Percentiles rank a stretch among this genome's conserved stretches.
These are phyloP conservation scores for Neolecta irregularis DNA, from an alignment of 1,139 yeast species.

Conservation along the genomic window DNA sequence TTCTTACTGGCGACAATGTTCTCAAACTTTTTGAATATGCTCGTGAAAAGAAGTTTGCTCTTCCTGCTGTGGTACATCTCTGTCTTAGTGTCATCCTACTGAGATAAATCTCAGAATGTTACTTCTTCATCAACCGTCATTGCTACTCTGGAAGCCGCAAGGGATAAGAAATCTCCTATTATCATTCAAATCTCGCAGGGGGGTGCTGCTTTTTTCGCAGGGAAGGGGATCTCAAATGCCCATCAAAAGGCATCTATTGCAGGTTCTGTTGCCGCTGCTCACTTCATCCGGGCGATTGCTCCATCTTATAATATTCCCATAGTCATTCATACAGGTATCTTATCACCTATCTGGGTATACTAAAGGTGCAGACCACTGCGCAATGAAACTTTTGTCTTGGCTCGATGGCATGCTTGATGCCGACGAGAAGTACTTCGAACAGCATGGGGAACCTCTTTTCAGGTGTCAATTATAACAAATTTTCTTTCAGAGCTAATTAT, in stretches of 20 bases:
- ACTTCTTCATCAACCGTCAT: slow-evolving; percentile 95
- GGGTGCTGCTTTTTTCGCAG: slow-evolving; percentile 94
- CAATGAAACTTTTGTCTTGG: slow-evolving; percentile 96
- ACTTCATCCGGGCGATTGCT: slow-evolving; percentile 90
- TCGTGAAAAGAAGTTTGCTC: slow-evolving; percentile 84
- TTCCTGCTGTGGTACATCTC: slow-evolving; percentile 62
- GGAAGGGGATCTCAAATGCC: slow-evolving; percentile 71
- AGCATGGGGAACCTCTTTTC: slow-evolving; percentile 86
- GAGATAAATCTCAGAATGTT: slow-evolving; percentile 37
- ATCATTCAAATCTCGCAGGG: slow-evolving; percentile 96
- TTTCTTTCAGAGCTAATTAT: not conserved
- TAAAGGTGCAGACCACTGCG: slow-evolving; percentile 99
- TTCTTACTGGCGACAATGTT: slow-evolving; percentile 97
- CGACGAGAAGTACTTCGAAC: slow-evolving; percentile 79
- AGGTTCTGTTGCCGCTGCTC: slow-evolving; percentile 97
- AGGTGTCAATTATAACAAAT: slow-evolving; percentile 20
- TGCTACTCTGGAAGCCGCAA: slow-evolving; percentile 95
- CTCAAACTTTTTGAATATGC: slow-evolving; percentile 79
- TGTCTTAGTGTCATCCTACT: not conserved
- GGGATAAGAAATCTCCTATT: slow-evolving; percentile 90
- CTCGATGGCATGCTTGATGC: slow-evolving; percentile 95
- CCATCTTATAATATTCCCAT: slow-evolving; percentile 96
- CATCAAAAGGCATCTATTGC: slow-evolving; percentile 88
- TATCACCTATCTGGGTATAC: not conserved
- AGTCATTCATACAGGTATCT: slow-evolving; percentile 82